A percentile compares a stretch with the other conserved stretches of the same genome.
These are phyloP conservation scores for Psilocybe azurescens DNA, from an alignment of 768 basidiomycete species.

Conservation along the genomic window DNA sequence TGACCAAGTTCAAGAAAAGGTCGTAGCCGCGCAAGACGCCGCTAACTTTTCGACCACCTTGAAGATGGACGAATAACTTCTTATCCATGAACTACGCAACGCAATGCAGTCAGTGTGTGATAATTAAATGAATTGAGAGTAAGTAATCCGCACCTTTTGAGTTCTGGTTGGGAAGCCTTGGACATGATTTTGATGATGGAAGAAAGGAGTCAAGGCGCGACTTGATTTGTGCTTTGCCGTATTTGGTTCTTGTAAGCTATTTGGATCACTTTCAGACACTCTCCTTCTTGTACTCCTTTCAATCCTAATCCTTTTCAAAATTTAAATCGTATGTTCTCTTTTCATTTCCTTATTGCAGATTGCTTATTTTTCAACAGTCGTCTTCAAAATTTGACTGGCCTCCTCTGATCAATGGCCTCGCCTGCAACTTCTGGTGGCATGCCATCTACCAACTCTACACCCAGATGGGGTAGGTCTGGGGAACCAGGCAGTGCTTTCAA, in stretches of 20 bases:
- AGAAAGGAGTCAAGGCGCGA: conserved; percentile 26
- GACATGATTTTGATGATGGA: conserved; percentile 60
- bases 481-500: conserved; percentile 55
- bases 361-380: conserved; percentile 6
- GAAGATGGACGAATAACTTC: conserved; percentile 91
- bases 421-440: conserved; percentile 36
- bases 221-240: conserved; percentile 41
- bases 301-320: neutral
- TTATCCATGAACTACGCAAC: conserved; percentile 94
- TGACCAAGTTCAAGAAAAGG: conserved; percentile 97
- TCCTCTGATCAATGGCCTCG: conserved; percentile 44
- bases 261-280: conserved; percentile 12
- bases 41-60: conserved; percentile 95
- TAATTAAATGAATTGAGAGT: neutral
- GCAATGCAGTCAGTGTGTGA: conserved; percentile 5
- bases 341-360: conserved; percentile 5
- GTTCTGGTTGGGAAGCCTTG: conserved; percentile 94
- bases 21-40: conserved; percentile 96
- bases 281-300: conserved; percentile 1
- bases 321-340: conserved; percentile 14
- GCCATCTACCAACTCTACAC: conserved; percentile 35
- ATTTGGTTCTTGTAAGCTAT: conserved; percentile 32
- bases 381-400: conserved; percentile 10
- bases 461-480: conserved; percentile 50
- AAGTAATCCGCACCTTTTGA: conserved; percentile 82